A percentile compares a stretch with the other conserved stretches of the same genome.
phyloP scores from a whole-genome alignment of 495 filamentous ascomycete genomes.

The Aspergillus wentii region DNA sequence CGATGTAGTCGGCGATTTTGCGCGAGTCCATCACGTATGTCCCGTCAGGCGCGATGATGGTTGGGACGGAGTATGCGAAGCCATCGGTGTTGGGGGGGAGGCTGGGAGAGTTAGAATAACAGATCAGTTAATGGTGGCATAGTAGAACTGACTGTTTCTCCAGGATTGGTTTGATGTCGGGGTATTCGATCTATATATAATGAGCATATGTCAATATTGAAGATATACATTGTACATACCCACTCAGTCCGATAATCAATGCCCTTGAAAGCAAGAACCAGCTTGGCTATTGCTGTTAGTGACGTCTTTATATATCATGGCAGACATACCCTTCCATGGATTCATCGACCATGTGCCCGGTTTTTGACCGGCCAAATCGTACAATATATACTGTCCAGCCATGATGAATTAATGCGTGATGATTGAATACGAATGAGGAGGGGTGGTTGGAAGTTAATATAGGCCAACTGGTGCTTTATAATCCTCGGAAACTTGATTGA shows the following conservation, averaged over 20 bases:
- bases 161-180: slow-evolving; percentile 47
- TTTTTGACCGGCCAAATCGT: slow-evolving; percentile 50
- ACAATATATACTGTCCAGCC: slow-evolving; percentile 36
- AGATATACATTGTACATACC: slow-evolving; percentile 20
- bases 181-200: slow-evolving; percentile 44
- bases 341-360: slow-evolving; percentile 52
- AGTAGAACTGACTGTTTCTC: slow-evolving; percentile 34
- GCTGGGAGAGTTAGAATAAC: slow-evolving; percentile 10
- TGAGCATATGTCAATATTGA: neutral
- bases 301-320: neutral
- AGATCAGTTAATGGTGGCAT: neutral
- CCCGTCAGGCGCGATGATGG: slow-evolving; percentile 45
- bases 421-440: too few relatives aligned
- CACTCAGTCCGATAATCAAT: slow-evolving; percentile 62
- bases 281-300: slow-evolving; percentile 37
- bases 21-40: slow-evolving; percentile 53
- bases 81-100: slow-evolving; percentile 33
- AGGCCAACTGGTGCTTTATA: too few relatives aligned
- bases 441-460: too few relatives aligned
- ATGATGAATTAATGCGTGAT: too few relatives aligned
- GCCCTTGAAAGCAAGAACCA: slow-evolving; percentile 57
- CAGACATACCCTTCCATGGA: slow-evolving; percentile 53
- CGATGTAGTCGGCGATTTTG: slow-evolving; percentile 48
- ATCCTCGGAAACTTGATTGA: too few relatives aligned
- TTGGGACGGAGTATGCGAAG: slow-evolving; percentile 48